phyloP scores from a whole-genome alignment of 768 basidiomycete species.

The Pholiota conissans region DNA sequence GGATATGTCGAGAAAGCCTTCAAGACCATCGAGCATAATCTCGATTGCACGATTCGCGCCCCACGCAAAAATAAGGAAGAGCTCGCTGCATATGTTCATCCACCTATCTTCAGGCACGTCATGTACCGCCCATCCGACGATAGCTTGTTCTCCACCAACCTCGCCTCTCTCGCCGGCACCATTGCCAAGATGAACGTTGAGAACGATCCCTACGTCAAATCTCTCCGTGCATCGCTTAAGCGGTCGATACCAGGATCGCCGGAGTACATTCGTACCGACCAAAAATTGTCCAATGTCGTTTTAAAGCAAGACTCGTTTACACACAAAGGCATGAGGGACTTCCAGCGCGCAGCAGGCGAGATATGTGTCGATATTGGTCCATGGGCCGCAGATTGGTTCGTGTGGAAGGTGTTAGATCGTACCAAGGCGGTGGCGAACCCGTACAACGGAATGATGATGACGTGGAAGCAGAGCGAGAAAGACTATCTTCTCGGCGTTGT shows the following conservation, averaged over 20 bases:
- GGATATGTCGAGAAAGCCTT: conserved; percentile 65
- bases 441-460: conserved; percentile 47
- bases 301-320: conserved; percentile 59
- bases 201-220: conserved; percentile 62
- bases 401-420: conserved; percentile 55
- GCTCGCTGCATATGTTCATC: conserved; percentile 58
- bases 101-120: conserved; percentile 63
- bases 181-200: conserved; percentile 55
- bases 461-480: conserved; percentile 62
- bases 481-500: conserved; percentile 56
- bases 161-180: conserved; percentile 45
- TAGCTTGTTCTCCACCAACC: conserved; percentile 47
- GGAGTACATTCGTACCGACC: conserved; percentile 57
- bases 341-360: conserved; percentile 51
- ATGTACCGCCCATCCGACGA: conserved; percentile 39
- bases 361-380: conserved; percentile 64
- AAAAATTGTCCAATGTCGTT: conserved; percentile 64
- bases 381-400: conserved; percentile 83
- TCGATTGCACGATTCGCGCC: conserved; percentile 66
- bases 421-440: conserved; percentile 47
- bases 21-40: conserved; percentile 60
- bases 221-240: conserved; percentile 45
- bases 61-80: conserved; percentile 58
- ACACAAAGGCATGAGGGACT: conserved; percentile 64
- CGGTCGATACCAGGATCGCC: conserved; percentile 34